Base-by-base conservation (phyloP, 2,329 filamentous ascomycete genomes). In the Pseudogymnoascus sp. region DNA sequence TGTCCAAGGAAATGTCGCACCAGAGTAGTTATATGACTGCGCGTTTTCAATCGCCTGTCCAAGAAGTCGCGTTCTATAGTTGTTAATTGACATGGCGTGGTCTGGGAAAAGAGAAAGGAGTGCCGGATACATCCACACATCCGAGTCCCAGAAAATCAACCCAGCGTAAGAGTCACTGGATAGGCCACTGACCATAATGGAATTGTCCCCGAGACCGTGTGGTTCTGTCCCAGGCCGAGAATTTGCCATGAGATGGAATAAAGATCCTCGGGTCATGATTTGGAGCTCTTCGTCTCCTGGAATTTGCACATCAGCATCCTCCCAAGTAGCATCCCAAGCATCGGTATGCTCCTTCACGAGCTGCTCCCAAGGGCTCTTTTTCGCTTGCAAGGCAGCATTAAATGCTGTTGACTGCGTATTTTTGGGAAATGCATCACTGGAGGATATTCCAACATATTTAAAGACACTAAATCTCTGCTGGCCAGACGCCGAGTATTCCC, bases 91-190 rank as follows among this genome's bases (percentile, higher is more conserved):
- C 67, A 82, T 78, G 1, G 83, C 82, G 50, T 84, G 79, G 64
- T 84, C 77, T 1, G 86, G 86, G 68, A 86, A 82, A 0, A 85
- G 79, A 1, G 83, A 78, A 7, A 84, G 80, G 10, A 89, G 73
- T 7, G 84, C 84, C 2, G 85, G 86, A 6, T 33, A 62, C 35
- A 69, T 64, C 66, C 66, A 68, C 15, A 62, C 60, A 19, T 73
- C 71, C 35, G 68, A 66, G 61, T 74, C 72, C 72, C 72, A 74
- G 61, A 74, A 74, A 10, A 70, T 63, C 60, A 78, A 76, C 0
- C 86, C 86, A 23, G 78, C 87, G 67, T 89, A 89, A 13, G 82
- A 84, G 67, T 87, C 85, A 4, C 84, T 85, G 0, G 80, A 82
- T 21, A 89, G 74, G 0, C 87, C 87, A 64, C 85, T 83, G 13